Percentiles rank a stretch among this genome's conserved stretches.
Conservation (phyloP, 352 stramenopile genomes). For the Phytophthora sp. region DNA sequence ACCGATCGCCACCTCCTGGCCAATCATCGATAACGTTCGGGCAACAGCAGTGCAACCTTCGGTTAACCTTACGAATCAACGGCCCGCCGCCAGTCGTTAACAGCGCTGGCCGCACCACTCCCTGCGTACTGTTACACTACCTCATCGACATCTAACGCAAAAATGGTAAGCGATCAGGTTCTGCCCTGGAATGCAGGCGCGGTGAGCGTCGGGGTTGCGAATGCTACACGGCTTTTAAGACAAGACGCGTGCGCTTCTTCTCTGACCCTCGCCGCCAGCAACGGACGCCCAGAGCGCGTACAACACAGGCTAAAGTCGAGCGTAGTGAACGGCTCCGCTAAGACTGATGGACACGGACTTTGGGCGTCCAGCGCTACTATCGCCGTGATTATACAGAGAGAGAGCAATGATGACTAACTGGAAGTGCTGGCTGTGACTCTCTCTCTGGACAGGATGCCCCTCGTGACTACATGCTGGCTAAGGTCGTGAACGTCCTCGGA, state of each 20-base stretch:
- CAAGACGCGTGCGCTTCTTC: slow-evolving; percentile 12
- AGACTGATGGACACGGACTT: too few species aligned
- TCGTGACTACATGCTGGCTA: slow-evolving; percentile 97
- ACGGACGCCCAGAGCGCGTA: slow-evolving; percentile 4
- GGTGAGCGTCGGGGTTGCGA: neutral
- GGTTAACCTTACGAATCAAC: slow-evolving; percentile 9
- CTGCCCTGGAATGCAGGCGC: neutral
- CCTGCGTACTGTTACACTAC: slow-evolving; percentile 74
- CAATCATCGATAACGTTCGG: too few species aligned
- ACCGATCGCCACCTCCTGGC: too few species aligned
- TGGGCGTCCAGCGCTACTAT: slow-evolving; percentile 7
- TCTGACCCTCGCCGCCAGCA: slow-evolving; percentile 3
- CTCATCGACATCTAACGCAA: slow-evolving; percentile 86
- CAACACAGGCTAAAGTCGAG: slow-evolving; percentile 28
- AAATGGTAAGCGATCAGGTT: slow-evolving; percentile 60
- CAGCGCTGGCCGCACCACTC: slow-evolving; percentile 40
- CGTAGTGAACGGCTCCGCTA: slow-evolving; percentile 16
- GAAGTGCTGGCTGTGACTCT: slow-evolving; percentile 6
- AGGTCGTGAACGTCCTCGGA: slow-evolving; percentile 98
- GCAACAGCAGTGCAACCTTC: slow-evolving; percentile 15
- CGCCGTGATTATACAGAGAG: neutral
- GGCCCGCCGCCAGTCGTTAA: slow-evolving; percentile 15
- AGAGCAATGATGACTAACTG: slow-evolving; percentile 28
- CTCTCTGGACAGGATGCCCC: slow-evolving; percentile 54
- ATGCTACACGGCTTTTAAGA: neutral